Conservation (phyloP, 306 rosid species). For the Canavalia gladiata region DNA sequence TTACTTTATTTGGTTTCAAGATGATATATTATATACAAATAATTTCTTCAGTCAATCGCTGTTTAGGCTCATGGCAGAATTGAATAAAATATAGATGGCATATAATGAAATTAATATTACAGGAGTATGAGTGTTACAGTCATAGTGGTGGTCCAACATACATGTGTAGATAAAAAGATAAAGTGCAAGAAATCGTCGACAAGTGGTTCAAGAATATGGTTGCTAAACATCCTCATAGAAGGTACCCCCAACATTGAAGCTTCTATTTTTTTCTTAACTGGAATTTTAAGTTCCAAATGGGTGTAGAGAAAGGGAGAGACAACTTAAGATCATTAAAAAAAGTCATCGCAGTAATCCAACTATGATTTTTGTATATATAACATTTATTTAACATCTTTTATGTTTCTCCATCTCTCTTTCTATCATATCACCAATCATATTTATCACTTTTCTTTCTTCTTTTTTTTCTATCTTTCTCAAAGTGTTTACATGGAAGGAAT, state of each 20-base stretch:
- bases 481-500: too few species aligned
- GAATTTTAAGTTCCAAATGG: slow-evolving; percentile 26
- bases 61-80: neutral
- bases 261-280: slow-evolving; percentile 9
- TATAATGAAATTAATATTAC: neutral
- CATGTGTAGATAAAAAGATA: slow-evolving; percentile 38
- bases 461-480: too few species aligned
- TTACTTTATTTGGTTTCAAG: slow-evolving; percentile 30
- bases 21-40: neutral
- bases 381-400: too few species aligned
- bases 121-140: slow-evolving; percentile 1
- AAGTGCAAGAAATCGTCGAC: slow-evolving; percentile 44
- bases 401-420: too few species aligned
- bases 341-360: neutral
- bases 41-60: neutral
- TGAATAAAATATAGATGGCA: neutral
- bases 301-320: neutral
- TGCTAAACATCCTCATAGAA: slow-evolving; percentile 34
- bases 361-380: too few species aligned
- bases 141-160: slow-evolving; percentile 47
- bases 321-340: neutral
- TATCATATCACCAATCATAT: too few species aligned
- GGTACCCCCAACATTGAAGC: slow-evolving; percentile 44
- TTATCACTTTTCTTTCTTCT: too few species aligned
- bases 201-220: slow-evolving; percentile 49